Conservation (phyloP, 495 filamentous ascomycete genomes). For the Aspergillus taichungensis region DNA sequence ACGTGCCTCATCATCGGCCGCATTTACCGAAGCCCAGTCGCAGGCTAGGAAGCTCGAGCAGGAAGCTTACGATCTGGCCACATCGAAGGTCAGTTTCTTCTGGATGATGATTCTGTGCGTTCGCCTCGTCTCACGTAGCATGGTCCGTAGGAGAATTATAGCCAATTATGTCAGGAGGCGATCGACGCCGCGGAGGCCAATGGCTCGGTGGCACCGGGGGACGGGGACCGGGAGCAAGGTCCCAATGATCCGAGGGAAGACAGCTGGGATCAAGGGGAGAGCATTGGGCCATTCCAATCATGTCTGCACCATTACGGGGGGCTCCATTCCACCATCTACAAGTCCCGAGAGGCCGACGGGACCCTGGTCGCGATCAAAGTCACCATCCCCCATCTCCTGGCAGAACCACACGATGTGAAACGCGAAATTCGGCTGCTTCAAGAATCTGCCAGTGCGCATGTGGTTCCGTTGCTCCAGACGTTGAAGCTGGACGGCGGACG, state of each 20-base stretch:
- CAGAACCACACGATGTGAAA: slow-evolving; percentile 69
- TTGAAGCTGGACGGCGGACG: slow-evolving; percentile 62
- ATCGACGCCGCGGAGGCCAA: slow-evolving; percentile 28
- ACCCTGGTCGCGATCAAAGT: slow-evolving; percentile 72
- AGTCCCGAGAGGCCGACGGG: slow-evolving; percentile 31
- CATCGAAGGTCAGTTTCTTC: slow-evolving; percentile 26
- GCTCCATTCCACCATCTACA: slow-evolving; percentile 77
- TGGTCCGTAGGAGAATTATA: slow-evolving; percentile 38
- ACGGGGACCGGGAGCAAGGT: slow-evolving; percentile 10
- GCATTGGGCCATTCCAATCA: slow-evolving; percentile 61
- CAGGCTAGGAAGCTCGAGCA: slow-evolving; percentile 31
- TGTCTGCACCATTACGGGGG: slow-evolving; percentile 67
- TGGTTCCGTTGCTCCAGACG: slow-evolving; percentile 62
- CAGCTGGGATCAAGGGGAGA: slow-evolving; percentile 29
- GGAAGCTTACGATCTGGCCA: slow-evolving; percentile 31
- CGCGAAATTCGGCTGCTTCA: slow-evolving; percentile 69
- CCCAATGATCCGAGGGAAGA: slow-evolving; percentile 6
- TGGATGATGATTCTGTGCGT: background rate
- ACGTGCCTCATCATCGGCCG: slow-evolving; percentile 24
- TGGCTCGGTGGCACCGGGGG: slow-evolving; percentile 11
- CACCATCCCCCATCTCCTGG: slow-evolving; percentile 61
- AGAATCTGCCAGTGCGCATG: slow-evolving; percentile 35
- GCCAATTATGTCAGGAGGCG: slow-evolving; percentile 31
- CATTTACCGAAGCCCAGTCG: slow-evolving; percentile 34
- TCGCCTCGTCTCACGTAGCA: background rate